Percentiles rank a stretch among this genome's conserved stretches.
phyloP scores from a whole-genome alignment of 2,329 filamentous ascomycete species.

The Fusarium beomiforme region DNA sequence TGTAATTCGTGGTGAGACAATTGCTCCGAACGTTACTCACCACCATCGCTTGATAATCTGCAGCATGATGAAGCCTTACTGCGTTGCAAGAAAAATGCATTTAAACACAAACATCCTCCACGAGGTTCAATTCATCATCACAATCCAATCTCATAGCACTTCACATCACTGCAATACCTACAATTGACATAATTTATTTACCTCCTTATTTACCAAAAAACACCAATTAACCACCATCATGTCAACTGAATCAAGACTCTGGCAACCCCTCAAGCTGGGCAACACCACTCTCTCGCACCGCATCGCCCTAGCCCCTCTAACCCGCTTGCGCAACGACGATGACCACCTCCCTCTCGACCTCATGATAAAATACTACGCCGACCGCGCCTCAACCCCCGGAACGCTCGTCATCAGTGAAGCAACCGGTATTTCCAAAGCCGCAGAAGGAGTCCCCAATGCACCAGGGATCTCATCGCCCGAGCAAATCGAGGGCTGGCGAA shows the following conservation, averaged over 20 bases:
- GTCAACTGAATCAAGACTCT: conserved; percentile 31
- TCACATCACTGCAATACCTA: rapidly evolving
- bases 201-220: too few species aligned
- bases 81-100: background rate
- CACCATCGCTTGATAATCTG: background rate
- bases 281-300: conserved; percentile 52
- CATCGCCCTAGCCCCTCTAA: conserved; percentile 66
- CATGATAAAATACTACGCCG: conserved; percentile 55
- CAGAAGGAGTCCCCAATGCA: conserved; percentile 48
- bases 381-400: conserved; percentile 56
- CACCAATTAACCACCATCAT: conserved; percentile 4
- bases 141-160: background rate
- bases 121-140: rapidly evolving
- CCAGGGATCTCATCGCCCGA: conserved; percentile 67
- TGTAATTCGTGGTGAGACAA: background rate
- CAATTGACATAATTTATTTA: background rate
- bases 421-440: conserved; percentile 52
- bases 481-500: conserved; percentile 70
- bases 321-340: conserved; percentile 60
- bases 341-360: conserved; percentile 41
- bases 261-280: conserved; percentile 54
- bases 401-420: conserved; percentile 58
- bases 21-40: background rate
- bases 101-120: background rate
- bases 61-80: rapidly evolving